Percentiles rank a stretch among this genome's conserved stretches.
Conservation (phyloP, 2,329 filamentous ascomycete species). For the Hawksworthiomyces lignivorus region DNA sequence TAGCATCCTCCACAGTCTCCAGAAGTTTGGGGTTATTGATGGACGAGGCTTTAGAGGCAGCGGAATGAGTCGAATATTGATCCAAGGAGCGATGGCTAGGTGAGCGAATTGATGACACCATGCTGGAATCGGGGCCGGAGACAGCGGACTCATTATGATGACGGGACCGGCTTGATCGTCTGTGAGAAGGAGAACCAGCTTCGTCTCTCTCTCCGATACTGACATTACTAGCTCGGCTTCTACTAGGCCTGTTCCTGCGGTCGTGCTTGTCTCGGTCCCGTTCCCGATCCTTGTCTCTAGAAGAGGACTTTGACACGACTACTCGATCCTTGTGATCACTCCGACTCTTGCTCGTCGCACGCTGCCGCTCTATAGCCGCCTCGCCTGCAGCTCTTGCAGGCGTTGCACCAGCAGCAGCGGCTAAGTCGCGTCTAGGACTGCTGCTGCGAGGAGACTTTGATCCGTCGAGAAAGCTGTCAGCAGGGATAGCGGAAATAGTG, state of each 20-base stretch:
- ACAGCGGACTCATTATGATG: slow-evolving; percentile 43
- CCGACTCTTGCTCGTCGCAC: slow-evolving; percentile 23
- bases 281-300: slow-evolving; percentile 1
- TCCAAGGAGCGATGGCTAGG: slow-evolving; percentile 49
- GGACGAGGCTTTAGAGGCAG: slow-evolving; percentile 51
- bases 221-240: slow-evolving; percentile 42
- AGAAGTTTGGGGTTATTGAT: slow-evolving; percentile 89
- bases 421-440: slow-evolving; percentile 35
- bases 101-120: slow-evolving; percentile 45
- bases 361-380: slow-evolving; percentile 32
- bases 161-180: slow-evolving; percentile 44
- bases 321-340: slow-evolving; percentile 34
- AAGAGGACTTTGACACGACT: slow-evolving; percentile 20
- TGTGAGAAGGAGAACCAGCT: slow-evolving; percentile 34
- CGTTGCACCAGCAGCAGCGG: slow-evolving; percentile 30
- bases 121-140: slow-evolving; percentile 46
- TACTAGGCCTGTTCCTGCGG: slow-evolving; percentile 39
- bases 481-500: slow-evolving; percentile 73
- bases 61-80: slow-evolving; percentile 44
- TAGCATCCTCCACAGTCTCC: slow-evolving; percentile 88
- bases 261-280: slow-evolving; percentile 23
- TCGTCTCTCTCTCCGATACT: slow-evolving; percentile 39
- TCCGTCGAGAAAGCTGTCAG: slow-evolving; percentile 55
- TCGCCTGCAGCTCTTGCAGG: slow-evolving; percentile 33
- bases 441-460: slow-evolving; percentile 38